A percentile compares a stretch with the other conserved stretches of the same genome.
phyloP scores from a whole-genome alignment of 2,329 filamentous ascomycete genomes.

The Pseudogymnoascus sp. region DNA sequence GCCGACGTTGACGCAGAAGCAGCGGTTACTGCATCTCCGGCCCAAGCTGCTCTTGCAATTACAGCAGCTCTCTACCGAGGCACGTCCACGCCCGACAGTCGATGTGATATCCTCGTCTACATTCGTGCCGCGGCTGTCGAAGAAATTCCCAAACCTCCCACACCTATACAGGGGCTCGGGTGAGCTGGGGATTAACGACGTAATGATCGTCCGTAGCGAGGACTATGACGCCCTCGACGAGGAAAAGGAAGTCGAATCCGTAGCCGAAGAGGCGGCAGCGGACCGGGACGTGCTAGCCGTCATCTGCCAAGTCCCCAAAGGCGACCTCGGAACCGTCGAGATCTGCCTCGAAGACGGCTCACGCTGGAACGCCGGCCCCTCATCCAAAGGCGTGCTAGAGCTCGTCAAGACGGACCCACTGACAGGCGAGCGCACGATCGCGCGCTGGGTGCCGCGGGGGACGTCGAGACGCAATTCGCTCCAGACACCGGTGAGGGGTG shows the following conservation, averaged over 20 bases:
- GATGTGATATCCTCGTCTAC: slow-evolving; percentile 68
- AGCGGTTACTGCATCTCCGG: slow-evolving; percentile 52
- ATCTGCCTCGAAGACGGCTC: slow-evolving; percentile 60
- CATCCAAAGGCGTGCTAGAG: slow-evolving; percentile 55
- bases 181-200: slow-evolving; percentile 59
- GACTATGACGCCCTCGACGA: slow-evolving; percentile 60
- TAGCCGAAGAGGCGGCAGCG: slow-evolving; percentile 40
- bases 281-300: slow-evolving; percentile 57
- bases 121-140: slow-evolving; percentile 51
- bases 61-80: slow-evolving; percentile 54
- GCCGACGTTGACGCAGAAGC: slow-evolving; percentile 50
- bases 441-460: slow-evolving; percentile 59
- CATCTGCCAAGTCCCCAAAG: slow-evolving; percentile 53
- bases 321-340: slow-evolving; percentile 43
- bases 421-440: slow-evolving; percentile 51
- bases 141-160: slow-evolving; percentile 56
- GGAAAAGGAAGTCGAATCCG: slow-evolving; percentile 37
- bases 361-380: slow-evolving; percentile 48
- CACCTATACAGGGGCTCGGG: slow-evolving; percentile 57
- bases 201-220: slow-evolving; percentile 65
- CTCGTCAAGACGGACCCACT: slow-evolving; percentile 49
- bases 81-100: slow-evolving; percentile 59
- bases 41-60: slow-evolving; percentile 66
- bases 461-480: slow-evolving; percentile 29
- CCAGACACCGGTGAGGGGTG: background rate